Evolutionary conservation across 2,329 filamentous ascomycete genomes (phyloP).

Genomic region (Fusarium haematococcum): DNA sequence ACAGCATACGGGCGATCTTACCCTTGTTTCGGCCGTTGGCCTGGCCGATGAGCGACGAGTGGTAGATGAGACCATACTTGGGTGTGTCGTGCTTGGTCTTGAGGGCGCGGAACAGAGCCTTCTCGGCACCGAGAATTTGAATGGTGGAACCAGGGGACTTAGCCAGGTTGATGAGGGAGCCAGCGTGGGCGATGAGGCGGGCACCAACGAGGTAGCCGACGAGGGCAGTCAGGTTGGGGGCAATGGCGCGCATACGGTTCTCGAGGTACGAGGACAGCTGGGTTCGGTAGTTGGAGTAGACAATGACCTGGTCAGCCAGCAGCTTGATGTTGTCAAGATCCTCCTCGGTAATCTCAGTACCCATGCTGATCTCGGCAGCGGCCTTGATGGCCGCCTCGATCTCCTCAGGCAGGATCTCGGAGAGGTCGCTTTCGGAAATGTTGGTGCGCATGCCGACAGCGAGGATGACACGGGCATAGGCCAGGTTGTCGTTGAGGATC

Average conservation of each 20-base stretch:
- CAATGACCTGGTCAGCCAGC: constrained; percentile 92
- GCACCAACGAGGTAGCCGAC: constrained; percentile 95
- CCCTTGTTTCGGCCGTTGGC: constrained; percentile 99
- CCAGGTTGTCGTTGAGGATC: constrained; percentile 96
- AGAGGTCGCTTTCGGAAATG: constrained; percentile 80
- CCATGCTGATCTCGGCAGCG: constrained; percentile 97
- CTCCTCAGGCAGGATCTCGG: constrained; percentile 94
- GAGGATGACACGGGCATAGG: constrained; percentile 89
- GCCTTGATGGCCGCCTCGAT: constrained; percentile 92
- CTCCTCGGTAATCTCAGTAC: constrained; percentile 93
- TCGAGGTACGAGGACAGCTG: constrained; percentile 91
- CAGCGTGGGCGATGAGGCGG: constrained; percentile 92
- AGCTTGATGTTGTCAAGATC: constrained; percentile 94
- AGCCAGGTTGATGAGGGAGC: constrained; percentile 92
- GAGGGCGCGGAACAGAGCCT: constrained; percentile 96
- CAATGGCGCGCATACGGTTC: constrained; percentile 95
- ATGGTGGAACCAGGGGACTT: constrained; percentile 96
- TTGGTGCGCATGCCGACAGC: constrained; percentile 90
- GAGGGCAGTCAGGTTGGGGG: constrained; percentile 93
- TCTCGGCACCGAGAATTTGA: constrained; percentile 98
- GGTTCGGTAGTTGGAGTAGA: constrained; percentile 89
- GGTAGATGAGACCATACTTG: constrained; percentile 96
- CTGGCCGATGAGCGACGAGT: constrained; percentile 93
- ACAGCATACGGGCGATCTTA: constrained; percentile 97
- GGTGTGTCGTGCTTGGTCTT: constrained; percentile 99